phyloP scores from a whole-genome alignment of 768 basidiomycete genomes.

The Mycena rosella region DNA sequence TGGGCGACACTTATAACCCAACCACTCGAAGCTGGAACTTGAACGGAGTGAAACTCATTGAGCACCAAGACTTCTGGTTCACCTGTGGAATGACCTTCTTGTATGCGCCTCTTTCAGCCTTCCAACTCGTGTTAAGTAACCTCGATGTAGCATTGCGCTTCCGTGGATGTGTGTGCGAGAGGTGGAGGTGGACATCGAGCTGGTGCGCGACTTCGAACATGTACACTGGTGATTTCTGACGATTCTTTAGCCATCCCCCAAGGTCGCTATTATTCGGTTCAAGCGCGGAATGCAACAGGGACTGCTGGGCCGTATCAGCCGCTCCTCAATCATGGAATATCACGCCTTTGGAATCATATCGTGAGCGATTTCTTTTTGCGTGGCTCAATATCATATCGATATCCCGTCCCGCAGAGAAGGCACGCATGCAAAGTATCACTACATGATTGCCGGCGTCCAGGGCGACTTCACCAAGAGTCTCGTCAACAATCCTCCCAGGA shows the following conservation, averaged over 20 bases:
- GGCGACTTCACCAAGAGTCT: conserved; percentile 84
- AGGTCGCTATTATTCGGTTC: conserved; percentile 84
- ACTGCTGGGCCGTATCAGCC: conserved; percentile 79
- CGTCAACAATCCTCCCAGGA: conserved; percentile 59
- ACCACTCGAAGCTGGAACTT: conserved; percentile 68
- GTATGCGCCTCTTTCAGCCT: conserved; percentile 53
- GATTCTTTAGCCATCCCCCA: conserved; percentile 73
- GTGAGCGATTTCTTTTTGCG: conserved; percentile 46
- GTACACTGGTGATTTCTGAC: conserved; percentile 4
- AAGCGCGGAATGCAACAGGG: conserved; percentile 89
- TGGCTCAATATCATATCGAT: no score
- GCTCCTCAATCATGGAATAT: conserved; percentile 82
- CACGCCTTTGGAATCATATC: conserved; percentile 87
- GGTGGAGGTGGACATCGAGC: conserved; percentile 80
- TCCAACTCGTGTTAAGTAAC: conserved; percentile 11
- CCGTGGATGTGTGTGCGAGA: conserved; percentile 84
- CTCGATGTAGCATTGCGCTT: conserved; percentile 65
- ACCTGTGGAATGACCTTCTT: conserved; percentile 79
- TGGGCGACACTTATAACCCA: conserved; percentile 73
- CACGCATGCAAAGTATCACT: conserved; percentile 79
- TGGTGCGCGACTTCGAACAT: conserved; percentile 58
- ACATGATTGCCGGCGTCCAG: conserved; percentile 84
- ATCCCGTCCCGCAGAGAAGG: conserved; percentile 69
- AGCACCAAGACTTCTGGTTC: conserved; percentile 85
- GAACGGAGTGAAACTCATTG: conserved; percentile 65